Conservation (phyloP, 1,139 yeast genomes). For the Yamadazyma buinensis region DNA sequence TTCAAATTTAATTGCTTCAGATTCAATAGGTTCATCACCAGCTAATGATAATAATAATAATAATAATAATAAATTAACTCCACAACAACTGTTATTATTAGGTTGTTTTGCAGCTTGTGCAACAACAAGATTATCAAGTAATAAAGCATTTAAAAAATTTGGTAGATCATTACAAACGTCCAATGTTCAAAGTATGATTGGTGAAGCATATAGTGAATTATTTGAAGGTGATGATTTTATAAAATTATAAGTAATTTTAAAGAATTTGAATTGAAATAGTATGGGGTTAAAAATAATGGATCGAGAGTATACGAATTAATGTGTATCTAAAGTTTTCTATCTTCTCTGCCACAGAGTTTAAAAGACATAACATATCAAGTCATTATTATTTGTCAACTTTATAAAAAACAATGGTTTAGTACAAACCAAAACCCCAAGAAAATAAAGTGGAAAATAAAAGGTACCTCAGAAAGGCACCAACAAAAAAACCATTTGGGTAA, state of each 20-base stretch:
- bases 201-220: conserved; percentile 55
- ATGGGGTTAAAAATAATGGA: conserved; percentile 16
- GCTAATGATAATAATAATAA: conserved; percentile 4
- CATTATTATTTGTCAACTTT: too few species aligned
- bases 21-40: conserved; percentile 11
- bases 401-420: too few species aligned
- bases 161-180: conserved; percentile 86
- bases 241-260: conserved; percentile 6
- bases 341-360: too few species aligned
- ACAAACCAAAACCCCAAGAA: too few species aligned
- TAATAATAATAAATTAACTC: conserved; percentile 12
- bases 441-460: too few species aligned
- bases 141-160: conserved; percentile 57
- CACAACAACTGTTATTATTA: conserved; percentile 45
- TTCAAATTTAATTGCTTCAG: conserved; percentile 17
- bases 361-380: too few species aligned
- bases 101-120: conserved; percentile 76
- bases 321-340: too few species aligned
- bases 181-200: conserved; percentile 67
- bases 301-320: conserved; percentile 20
- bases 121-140: conserved; percentile 63
- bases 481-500: too few species aligned
- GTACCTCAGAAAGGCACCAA: too few species aligned
- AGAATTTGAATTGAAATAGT: conserved; percentile 16
- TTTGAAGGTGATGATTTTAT: conserved; percentile 27